Evolutionary conservation across 1,139 yeast species (phyloP).

Genomic region (Nakaseomyces bracarensis): DNA sequence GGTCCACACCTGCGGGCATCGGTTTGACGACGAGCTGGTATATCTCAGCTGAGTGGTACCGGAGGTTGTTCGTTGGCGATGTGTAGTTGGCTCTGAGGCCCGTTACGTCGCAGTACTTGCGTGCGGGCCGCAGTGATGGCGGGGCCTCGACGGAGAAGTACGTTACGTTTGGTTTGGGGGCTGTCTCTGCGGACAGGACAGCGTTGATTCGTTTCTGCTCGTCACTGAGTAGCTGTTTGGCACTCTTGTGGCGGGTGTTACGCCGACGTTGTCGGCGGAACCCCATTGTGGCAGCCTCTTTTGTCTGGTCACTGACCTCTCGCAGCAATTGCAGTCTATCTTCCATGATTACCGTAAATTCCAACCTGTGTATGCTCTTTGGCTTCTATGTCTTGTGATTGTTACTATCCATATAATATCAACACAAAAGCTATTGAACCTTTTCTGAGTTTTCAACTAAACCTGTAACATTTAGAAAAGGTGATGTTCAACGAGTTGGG

Average conservation of each 20-base stretch:
- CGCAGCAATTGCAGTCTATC: constrained; percentile 25
- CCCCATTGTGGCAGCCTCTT: constrained; percentile 15
- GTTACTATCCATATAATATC: no score
- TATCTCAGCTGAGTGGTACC: constrained; percentile 79
- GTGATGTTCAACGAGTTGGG: no score
- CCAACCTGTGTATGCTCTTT: no score
- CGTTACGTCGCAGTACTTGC: constrained; percentile 88
- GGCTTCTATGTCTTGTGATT: no score
- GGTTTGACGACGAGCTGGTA: constrained; percentile 67
- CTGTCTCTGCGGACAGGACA: constrained; percentile 6
- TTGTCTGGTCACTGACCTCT: constrained; percentile 20
- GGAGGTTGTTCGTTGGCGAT: constrained; percentile 64
- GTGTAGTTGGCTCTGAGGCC: constrained; percentile 76
- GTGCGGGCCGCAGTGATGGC: constrained; percentile 73
- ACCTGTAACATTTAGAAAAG: no score
- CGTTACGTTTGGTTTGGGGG: constrained; percentile 35
- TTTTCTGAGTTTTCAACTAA: no score
- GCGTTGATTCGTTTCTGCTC: constrained; percentile 42
- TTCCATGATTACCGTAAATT: constrained; percentile 8
- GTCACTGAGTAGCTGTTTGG: constrained; percentile 67
- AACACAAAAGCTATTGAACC: no score
- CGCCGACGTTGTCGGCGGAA: constrained; percentile 48
- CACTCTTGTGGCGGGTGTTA: constrained; percentile 62
- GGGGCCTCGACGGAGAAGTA: constrained; percentile 70
- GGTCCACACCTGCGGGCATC: constrained; percentile 88